A percentile compares a stretch with the other conserved stretches of the same genome.
These are phyloP conservation scores for Leptographium galeiforme DNA, from an alignment of 2,329 filamentous ascomycete species.

Conservation along the genomic window DNA sequence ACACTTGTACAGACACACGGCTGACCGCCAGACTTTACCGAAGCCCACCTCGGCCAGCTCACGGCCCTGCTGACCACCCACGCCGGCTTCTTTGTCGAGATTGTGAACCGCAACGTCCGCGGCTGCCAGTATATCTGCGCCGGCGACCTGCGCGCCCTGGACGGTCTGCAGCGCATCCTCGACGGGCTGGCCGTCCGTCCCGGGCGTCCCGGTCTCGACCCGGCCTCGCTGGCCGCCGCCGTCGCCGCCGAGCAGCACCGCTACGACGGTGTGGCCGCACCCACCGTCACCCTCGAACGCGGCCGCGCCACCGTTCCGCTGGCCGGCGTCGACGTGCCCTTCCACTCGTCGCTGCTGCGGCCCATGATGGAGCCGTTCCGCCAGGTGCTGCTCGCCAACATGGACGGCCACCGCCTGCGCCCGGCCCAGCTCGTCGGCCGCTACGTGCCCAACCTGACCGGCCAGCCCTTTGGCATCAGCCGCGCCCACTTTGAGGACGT, in stretches of 20 bases:
- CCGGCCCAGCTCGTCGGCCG: constrained; percentile 94
- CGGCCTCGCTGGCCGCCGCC: too few species aligned
- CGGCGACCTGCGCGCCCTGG: constrained; percentile 54
- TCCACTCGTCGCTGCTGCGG: constrained; percentile 96
- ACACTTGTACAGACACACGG: too few species aligned
- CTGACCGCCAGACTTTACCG: too few species aligned
- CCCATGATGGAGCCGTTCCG: constrained; percentile 98
- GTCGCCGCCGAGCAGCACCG: too few species aligned
- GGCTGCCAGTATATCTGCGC: constrained; percentile 66
- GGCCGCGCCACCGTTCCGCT: constrained; percentile 96
- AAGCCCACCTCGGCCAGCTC: too few species aligned
- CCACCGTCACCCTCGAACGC: constrained; percentile 78
- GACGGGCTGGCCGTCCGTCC: constrained; percentile 51
- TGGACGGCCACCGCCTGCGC: constrained; percentile 97
- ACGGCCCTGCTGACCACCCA: constrained; percentile 60
- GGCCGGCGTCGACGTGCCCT: constrained; percentile 93
- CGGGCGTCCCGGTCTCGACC: too few species aligned
- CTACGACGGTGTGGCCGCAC: too few species aligned
- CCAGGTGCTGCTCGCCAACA: constrained; percentile 97
- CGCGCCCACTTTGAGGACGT: constrained; percentile 99
- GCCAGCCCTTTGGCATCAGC: constrained; percentile 84
- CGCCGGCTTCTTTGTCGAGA: constrained; percentile 38
- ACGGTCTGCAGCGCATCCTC: constrained; percentile 62
- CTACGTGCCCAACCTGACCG: constrained; percentile 98
- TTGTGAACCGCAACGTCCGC: constrained; percentile 89